Percentiles rank a stretch among this genome's conserved stretches.
phyloP scores from a whole-genome alignment of 2,329 filamentous ascomycete species.

The Talaromyces sp. region DNA sequence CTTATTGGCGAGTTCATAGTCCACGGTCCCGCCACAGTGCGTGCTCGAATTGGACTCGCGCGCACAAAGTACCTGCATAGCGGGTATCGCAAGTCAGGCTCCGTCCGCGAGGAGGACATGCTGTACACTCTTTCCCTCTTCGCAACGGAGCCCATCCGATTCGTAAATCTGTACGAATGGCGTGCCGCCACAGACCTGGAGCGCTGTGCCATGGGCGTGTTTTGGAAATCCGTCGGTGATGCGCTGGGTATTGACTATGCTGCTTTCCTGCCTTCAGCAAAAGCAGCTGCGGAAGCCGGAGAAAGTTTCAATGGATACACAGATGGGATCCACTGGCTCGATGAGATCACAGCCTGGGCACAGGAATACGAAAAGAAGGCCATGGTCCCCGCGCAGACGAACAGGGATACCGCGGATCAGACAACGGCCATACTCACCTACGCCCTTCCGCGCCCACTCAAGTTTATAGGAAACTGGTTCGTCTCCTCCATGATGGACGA shows the following conservation, averaged over 20 bases:
- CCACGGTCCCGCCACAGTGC: constrained; percentile 43
- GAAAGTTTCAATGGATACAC: constrained; percentile 38
- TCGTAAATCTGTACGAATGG: constrained; percentile 68
- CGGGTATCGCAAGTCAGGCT: constrained; percentile 55
- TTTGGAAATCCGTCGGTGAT: constrained; percentile 70
- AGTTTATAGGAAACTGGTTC: constrained; percentile 50
- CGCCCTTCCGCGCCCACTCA: constrained; percentile 48
- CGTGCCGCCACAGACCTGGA: constrained; percentile 65
- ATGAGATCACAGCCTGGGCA: constrained; percentile 52
- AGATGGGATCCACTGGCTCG: constrained; percentile 53
- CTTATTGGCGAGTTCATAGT: constrained; percentile 50
- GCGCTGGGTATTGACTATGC: constrained; percentile 61
- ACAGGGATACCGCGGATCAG: constrained; percentile 54
- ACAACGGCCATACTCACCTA: constrained; percentile 61
- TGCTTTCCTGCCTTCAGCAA: constrained; percentile 11
- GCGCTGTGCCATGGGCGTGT: constrained; percentile 61
- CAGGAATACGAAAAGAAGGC: constrained; percentile 56
- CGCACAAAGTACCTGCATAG: constrained; percentile 64
- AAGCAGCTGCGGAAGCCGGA: constrained; percentile 33
- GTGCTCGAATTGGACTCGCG: constrained; percentile 53
- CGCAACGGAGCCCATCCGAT: constrained; percentile 62
- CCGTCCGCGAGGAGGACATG: constrained; percentile 62
- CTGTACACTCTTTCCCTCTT: constrained; percentile 65
- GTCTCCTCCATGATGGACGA: constrained; percentile 63
- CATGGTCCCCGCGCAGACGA: constrained; percentile 56